phyloP scores from a whole-genome alignment of 129 eudicot genomes.

The Tagetes patula region DNA sequence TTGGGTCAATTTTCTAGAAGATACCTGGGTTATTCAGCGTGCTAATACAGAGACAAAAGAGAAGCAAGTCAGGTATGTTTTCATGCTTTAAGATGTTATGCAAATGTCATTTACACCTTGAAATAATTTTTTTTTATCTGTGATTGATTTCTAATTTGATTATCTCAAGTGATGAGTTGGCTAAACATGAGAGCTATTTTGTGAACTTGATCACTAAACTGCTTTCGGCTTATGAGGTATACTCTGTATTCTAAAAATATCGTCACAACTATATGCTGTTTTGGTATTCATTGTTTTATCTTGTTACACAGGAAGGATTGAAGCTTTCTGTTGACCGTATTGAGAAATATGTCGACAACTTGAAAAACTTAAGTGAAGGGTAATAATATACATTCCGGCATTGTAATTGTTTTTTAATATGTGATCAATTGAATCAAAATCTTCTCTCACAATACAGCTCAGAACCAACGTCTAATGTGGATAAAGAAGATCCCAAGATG shows the following conservation, averaged over 20 bases:
- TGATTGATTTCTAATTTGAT: slow-evolving; percentile 22
- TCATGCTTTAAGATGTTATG: background rate
- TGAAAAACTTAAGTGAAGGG: slow-evolving; percentile 69
- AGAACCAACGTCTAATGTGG: slow-evolving; percentile 37
- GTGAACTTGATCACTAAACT: slow-evolving; percentile 68
- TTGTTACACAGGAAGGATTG: slow-evolving; percentile 63
- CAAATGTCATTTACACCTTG: background rate
- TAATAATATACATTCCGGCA: slow-evolving; percentile 23
- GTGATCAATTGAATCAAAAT: background rate
- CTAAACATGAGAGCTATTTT: slow-evolving; percentile 75
- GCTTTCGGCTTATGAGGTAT: slow-evolving; percentile 77
- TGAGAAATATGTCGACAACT: slow-evolving; percentile 59
- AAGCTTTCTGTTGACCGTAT: slow-evolving; percentile 72
- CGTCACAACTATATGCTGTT: background rate
- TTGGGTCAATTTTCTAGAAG: slow-evolving; percentile 94
- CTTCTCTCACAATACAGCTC: slow-evolving; percentile 37
- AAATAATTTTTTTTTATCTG: background rate
- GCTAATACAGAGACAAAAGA: slow-evolving; percentile 66
- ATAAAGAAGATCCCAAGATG: slow-evolving; percentile 47
- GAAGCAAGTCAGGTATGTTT: slow-evolving; percentile 65
- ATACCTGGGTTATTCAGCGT: slow-evolving; percentile 85
- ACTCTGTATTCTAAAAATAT: background rate
- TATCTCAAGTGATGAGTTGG: slow-evolving; percentile 69
- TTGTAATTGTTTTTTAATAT: slow-evolving; percentile 3
- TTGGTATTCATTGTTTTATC: slow-evolving; percentile 10